Conservation (phyloP, 2,329 filamentous ascomycete genomes). For the Cercospora berteroae region DNA sequence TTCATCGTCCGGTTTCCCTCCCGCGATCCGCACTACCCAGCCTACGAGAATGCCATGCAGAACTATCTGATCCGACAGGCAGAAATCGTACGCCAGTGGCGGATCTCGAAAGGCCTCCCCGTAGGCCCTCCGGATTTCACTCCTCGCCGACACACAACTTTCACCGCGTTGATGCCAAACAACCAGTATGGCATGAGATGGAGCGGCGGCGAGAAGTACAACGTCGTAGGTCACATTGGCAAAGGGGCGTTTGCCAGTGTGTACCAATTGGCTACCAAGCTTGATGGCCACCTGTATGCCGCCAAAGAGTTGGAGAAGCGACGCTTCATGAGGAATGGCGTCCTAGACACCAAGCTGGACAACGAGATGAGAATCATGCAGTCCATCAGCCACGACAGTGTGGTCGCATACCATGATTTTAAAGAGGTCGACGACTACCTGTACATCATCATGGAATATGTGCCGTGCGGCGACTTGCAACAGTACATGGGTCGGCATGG, state of each 20-base stretch:
- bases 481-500: conserved; percentile 64
- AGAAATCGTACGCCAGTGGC: conserved; percentile 23
- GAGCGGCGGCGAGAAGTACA: conserved; percentile 82
- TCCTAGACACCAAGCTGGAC: conserved; percentile 86
- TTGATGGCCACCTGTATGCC: conserved; percentile 77
- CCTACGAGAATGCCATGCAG: conserved; percentile 68
- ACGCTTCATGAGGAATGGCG: conserved; percentile 87
- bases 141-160: conserved; percentile 16
- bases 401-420: conserved; percentile 88
- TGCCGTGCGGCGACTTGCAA: conserved; percentile 79
- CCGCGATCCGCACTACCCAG: conserved; percentile 62
- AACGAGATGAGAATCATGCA: conserved; percentile 98
- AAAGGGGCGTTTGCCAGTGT: conserved; percentile 95
- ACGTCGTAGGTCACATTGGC: conserved; percentile 76
- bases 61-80: conserved; percentile 57
- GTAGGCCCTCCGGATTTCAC: conserved; percentile 12
- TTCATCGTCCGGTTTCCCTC: conserved; percentile 85
- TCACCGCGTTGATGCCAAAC: conserved; percentile 31
- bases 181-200: conserved; percentile 65
- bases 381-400: conserved; percentile 76
- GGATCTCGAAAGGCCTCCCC: conserved; percentile 8
- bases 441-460: conserved; percentile 96
- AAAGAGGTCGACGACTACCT: conserved; percentile 77
- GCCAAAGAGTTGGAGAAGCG: conserved; percentile 95
- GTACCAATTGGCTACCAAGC: conserved; percentile 83